Base-by-base conservation (phyloP, 768 basidiomycete species). In the Auriscalpium vulgare region DNA sequence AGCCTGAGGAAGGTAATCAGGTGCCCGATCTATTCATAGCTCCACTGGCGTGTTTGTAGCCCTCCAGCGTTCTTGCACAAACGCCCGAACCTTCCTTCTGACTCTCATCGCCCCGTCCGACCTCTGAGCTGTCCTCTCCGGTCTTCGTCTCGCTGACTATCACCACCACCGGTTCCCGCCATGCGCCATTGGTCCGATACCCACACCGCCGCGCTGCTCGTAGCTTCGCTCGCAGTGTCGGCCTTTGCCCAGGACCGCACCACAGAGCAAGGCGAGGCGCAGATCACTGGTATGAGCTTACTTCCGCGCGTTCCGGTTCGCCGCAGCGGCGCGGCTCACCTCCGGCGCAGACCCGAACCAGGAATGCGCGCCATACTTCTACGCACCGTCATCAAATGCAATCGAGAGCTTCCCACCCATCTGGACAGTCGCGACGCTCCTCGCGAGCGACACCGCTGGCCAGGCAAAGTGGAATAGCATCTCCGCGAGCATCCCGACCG, bases 391-490 rank as follows among this genome's bases (percentile, higher is more conserved):
- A 16, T 43, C 10, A 10, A 35, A 21, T n/a, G 7, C 17, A 37
- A 5, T 52, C 6, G 1, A 16, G 5, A 50, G 37, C 6, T 59
- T 60, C 29, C 59, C 59, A 0, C 16, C 45, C 2, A 7, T 47
- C 29, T 60, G 59, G 59, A 29, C 35, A 16, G 50, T 53, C 13
- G 59, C 59, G 11, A 59, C 23, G 14, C 8, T 60, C 16, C 57
- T 55, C 47, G 3, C 59, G 17, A 53, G 4, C 10, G 59, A 60
- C 35, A 9, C 50, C 2, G 48, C 21, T 0, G 59, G 50, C 17
- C 68, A 67, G 44, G 64, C 67, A 8, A 73, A 74, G 56, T 83
- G 75, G 72, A 61, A 68, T 8, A 68, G 69, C 37, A 79, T 84
- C 17, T 62, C 68, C 19, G 52, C 62, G 1, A 70, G 59, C 38